Evolutionary conservation across 495 filamentous ascomycete species (phyloP), one percentile per base, ranked within the genome.

Genomic region (Neurospora sp.): DNA sequence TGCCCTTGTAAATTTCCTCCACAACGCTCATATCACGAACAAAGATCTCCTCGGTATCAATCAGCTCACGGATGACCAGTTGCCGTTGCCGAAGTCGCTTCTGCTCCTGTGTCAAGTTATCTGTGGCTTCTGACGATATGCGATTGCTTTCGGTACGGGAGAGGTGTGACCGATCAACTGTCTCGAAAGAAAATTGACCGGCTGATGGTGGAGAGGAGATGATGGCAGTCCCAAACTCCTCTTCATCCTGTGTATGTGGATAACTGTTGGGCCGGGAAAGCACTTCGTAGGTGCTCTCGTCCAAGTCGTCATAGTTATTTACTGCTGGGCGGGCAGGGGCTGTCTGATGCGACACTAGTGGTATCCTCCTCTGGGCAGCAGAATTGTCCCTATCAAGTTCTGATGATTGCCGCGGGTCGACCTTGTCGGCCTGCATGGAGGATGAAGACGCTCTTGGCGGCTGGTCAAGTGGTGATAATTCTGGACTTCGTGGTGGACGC

Each of bases 1-100:
- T 98, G n/a, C 92, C 93, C 81, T 94, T 96, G 85, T 98, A 99
- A 62, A 98, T 97, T 77, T 97, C 93, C 77, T 96, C 92, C 7
- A 96, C 90, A 46, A 99, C 93, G 77, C 92, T 97, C 93, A 99
- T 95, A 81, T 99, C 96, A 74, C 91, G 87, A 66, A 93, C 87
- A 80, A 94, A 98, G 18, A 89, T 88, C 39, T 91, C 88, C 79
- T 99, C 96, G 4, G 96, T 99, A 76, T 97, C 93, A 46, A 97
- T 88, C 27, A 99, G 84, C 81, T 99, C 96, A 75, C 94, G 92
- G 75, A 99, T 92, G 71, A 95, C 86, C 77, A 94, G 85, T 41
- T 90, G 88, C 18, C 96, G 90, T 75, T 94, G 84, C 27, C 83
- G 82, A 59, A 87, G 78, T n/a, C 85, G 80, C 54, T 85, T 85